Conservation (phyloP, 2,329 filamentous ascomycete genomes). For the Monilinia fructicola region DNA sequence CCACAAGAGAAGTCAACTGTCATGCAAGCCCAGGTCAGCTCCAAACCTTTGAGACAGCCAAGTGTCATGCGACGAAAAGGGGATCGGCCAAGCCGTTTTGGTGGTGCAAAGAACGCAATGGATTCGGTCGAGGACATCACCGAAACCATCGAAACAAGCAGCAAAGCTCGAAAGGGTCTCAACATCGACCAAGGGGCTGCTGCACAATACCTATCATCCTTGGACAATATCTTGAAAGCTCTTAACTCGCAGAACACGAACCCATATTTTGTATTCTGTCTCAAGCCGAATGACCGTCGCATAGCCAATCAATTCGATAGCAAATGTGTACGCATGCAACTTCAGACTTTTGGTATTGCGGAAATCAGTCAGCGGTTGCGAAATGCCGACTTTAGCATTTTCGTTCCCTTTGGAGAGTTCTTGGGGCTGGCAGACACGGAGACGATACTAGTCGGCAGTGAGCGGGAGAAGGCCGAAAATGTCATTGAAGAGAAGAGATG, state of each 20-base stretch:
- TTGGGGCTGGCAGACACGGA: constrained; percentile 84
- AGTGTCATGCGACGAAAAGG: constrained; percentile 84
- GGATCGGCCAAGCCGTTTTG: constrained; percentile 36
- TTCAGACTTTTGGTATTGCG: constrained; percentile 93
- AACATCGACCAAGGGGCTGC: constrained; percentile 78
- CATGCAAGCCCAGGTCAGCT: constrained; percentile 94
- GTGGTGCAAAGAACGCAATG: constrained; percentile 35
- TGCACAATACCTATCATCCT: constrained; percentile 83
- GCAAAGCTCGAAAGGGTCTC: constrained; percentile 43
- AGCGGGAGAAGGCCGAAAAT: constrained; percentile 86
- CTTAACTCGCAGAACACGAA: constrained; percentile 82
- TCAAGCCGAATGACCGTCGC: constrained; percentile 94
- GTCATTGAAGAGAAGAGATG: constrained; percentile 91
- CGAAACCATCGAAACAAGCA: constrained; percentile 46
- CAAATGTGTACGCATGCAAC: constrained; percentile 92
- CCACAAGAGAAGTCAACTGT: constrained; percentile 87
- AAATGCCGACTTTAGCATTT: constrained; percentile 92
- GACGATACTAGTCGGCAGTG: constrained; percentile 82
- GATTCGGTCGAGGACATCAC: constrained; percentile 47
- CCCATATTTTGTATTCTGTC: constrained; percentile 92
- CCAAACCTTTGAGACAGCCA: constrained; percentile 87
- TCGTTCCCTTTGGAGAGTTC: constrained; percentile 94
- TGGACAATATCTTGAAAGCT: constrained; percentile 89
- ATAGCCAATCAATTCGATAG: constrained; percentile 99
- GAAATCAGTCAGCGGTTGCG: constrained; percentile 93